phyloP scores from a whole-genome alignment of 1,284 basidiomycete species.

The Cerrena zonata region DNA sequence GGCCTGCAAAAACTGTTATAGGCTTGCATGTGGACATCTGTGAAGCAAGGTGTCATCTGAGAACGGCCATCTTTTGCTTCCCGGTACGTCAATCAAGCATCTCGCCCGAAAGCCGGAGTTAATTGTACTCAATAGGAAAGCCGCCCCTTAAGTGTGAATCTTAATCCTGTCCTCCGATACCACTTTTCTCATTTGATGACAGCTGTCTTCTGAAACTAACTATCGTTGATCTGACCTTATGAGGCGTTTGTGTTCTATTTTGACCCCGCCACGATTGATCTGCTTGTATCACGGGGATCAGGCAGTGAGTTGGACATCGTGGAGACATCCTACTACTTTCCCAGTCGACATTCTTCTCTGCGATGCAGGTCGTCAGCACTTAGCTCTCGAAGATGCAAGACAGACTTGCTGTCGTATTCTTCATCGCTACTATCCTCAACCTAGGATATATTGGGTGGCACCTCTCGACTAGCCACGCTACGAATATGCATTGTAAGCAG shows the following conservation, averaged over 20 bases:
- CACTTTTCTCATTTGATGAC: neutral
- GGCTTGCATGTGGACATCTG: neutral
- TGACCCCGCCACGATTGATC: no score
- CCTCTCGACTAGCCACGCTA: neutral
- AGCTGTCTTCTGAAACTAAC: neutral
- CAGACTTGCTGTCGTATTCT: neutral
- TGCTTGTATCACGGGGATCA: no score
- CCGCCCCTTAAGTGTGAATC: neutral
- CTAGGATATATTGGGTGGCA: neutral
- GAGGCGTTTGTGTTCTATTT: no score
- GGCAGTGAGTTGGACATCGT: no score
- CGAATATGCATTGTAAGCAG: no score
- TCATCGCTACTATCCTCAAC: neutral
- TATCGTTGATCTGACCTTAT: neutral
- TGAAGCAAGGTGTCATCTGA: neutral
- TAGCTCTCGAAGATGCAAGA: neutral
- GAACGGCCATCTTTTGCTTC: neutral
- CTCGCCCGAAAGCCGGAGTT: neutral
- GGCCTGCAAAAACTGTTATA: neutral
- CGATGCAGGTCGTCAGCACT: neutral
- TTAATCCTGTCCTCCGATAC: neutral
- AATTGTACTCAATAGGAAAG: neutral
- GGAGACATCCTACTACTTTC: no score
- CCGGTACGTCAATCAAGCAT: neutral
- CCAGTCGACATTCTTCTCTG: neutral